phyloP scores from a whole-genome alignment of 176 grass and related monocot species.

The Triticum aestivum region IWGSC_CS_RefSeq_v2.1 NC_057813.1:393152749-393153248 shows the following conservation, averaged over 20 bases:
- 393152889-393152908: background rate
- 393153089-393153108: too few relatives aligned
- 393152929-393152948: background rate
- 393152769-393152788: background rate
- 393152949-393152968: background rate
- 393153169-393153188: constrained; percentile 62
- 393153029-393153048: constrained; percentile 86
- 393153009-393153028: constrained; percentile 74
- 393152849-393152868: constrained; percentile 85
- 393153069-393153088: constrained; percentile 19
- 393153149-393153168: constrained; percentile 69
- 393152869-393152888: constrained; percentile 65
- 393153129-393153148: constrained; percentile 24
- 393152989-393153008: constrained; percentile 87
- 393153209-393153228: constrained; percentile 88
- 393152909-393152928: background rate
- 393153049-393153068: constrained; percentile 96
- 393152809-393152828: constrained; percentile 81
- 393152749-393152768: background rate
- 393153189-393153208: constrained; percentile 58
- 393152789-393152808: constrained; percentile 34
- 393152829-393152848: constrained; percentile 77
- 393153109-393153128: too few relatives aligned
- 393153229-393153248: constrained; percentile 97
- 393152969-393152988: constrained; percentile 92